Conservation (phyloP, 805 yeast genomes). For the Kodamaea jinghongensis region DNA sequence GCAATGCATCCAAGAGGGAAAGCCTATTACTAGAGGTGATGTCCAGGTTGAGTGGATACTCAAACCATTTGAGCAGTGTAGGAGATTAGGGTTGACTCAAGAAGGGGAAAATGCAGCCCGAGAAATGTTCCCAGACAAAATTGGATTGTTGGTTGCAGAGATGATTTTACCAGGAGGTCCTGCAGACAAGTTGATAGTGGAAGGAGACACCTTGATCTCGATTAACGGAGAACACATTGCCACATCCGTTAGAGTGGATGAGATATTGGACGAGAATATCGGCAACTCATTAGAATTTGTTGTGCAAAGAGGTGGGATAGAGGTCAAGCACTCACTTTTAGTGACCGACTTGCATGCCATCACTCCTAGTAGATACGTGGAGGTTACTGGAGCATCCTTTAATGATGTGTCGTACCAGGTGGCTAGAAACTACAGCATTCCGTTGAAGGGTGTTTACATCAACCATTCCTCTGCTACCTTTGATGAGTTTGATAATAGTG, state of each 20-base stretch:
- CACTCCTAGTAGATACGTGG: conserved; percentile 78
- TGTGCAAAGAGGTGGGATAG: conserved; percentile 70
- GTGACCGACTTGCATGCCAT: conserved; percentile 79
- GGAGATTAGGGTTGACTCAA: conserved; percentile 75
- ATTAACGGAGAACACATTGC: conserved; percentile 64
- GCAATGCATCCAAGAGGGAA: conserved; percentile 57
- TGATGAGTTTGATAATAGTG: conserved; percentile 55
- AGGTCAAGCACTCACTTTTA: conserved; percentile 45
- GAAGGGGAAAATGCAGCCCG: conserved; percentile 74
- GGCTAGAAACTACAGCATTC: conserved; percentile 80
- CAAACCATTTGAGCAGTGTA: conserved; percentile 87
- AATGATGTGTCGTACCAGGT: conserved; percentile 84
- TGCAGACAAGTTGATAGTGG: conserved; percentile 66
- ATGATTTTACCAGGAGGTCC: conserved; percentile 84
- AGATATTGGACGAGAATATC: conserved; percentile 69
- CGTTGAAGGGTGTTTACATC: conserved; percentile 80
- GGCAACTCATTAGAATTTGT: conserved; percentile 47
- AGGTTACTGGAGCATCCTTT: conserved; percentile 83
- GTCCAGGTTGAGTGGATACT: conserved; percentile 87
- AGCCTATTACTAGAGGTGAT: conserved; percentile 80
- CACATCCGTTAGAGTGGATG: conserved; percentile 78
- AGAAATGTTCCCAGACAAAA: conserved; percentile 62
- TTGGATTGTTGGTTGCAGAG: conserved; percentile 82
- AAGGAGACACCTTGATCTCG: conserved; percentile 81
- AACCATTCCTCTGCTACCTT: conserved; percentile 79